Base-by-base conservation (phyloP, 1,284 basidiomycete genomes). In the Waitea zeae region DNA sequence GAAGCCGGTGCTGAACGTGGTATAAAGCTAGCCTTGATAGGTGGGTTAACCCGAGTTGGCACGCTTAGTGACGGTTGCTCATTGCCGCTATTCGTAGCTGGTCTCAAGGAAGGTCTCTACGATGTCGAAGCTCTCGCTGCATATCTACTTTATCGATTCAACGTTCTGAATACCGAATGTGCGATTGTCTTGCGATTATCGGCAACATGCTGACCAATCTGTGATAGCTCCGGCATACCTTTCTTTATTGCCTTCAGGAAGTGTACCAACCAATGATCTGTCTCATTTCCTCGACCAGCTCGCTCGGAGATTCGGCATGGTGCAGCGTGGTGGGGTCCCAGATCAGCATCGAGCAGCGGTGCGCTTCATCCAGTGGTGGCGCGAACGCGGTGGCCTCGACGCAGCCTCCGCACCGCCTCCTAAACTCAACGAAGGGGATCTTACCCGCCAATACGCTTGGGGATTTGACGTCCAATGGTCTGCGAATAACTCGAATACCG, bases 101-200 rank as follows among this genome's bases (percentile, higher is more conserved):
- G 90, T 15, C 90, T 97, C 58, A 96, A 96, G 57, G 86, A 90
- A 59, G 77, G 81, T 9, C 56, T 96, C 37, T 93, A 95, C 49
- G 86, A 92, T 51, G 61, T 73, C 33, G 83, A 93, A 50, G 63
- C 74, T 2, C 65, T 95, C 26, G 81, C 82, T 17, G 72, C 84
- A 41, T 97, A 96, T 57, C 62, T 96, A 14, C 56, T 95, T n/a
- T 92, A 82, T 56, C 67, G 81, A 40, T 59, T 96, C 39, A 92
- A 92, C 54, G 56, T 82, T 31, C 58, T 88, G 36, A 67, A 83
- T 53, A 72, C 75, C 14, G 53, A 63, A 40, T 62, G 79, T 88
- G 49, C 56, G 72, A 20, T 17, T 17, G 34, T 31, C 24, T 13
- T 32, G 17, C 35, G 38, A 26, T n/a, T n/a, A 9, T n/a, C 24